Percentiles rank a stretch among this genome's conserved stretches.
Evolutionary conservation across 1,284 basidiomycete genomes (phyloP).

Genomic region (Fomitopsis schrenkii): DNA sequence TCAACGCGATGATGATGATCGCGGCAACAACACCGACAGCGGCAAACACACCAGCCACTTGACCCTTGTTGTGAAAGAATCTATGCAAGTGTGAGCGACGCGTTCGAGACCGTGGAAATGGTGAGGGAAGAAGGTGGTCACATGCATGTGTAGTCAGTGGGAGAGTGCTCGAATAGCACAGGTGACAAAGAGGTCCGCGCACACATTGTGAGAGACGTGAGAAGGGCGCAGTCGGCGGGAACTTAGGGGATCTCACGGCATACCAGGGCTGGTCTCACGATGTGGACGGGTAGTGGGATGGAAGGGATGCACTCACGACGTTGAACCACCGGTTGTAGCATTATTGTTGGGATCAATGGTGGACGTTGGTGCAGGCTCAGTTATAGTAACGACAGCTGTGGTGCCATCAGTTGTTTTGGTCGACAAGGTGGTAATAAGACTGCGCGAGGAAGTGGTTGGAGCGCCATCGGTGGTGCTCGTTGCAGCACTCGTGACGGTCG

Average conservation of each 20-base stretch:
- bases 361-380: background rate
- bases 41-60: constrained; percentile 65
- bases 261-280: too few species aligned
- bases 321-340: background rate
- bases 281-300: too few species aligned
- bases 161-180: background rate
- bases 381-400: constrained; percentile 1
- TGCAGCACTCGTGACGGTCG: constrained; percentile 3
- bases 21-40: constrained; percentile 60
- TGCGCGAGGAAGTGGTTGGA: constrained; percentile 9
- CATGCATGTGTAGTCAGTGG: background rate
- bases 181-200: background rate
- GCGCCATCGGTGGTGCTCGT: constrained; percentile 2
- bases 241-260: too few species aligned
- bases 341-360: background rate
- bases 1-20: constrained; percentile 46
- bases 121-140: background rate
- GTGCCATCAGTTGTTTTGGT: background rate
- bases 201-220: background rate
- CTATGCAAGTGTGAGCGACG: constrained; percentile 27
- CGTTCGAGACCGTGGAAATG: background rate
- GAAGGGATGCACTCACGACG: background rate
- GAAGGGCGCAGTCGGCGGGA: too few species aligned
- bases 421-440: background rate
- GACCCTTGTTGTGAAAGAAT: constrained; percentile 68